Conservation (phyloP, 306 rosid species). For the Prinsepia uniflora region DNA sequence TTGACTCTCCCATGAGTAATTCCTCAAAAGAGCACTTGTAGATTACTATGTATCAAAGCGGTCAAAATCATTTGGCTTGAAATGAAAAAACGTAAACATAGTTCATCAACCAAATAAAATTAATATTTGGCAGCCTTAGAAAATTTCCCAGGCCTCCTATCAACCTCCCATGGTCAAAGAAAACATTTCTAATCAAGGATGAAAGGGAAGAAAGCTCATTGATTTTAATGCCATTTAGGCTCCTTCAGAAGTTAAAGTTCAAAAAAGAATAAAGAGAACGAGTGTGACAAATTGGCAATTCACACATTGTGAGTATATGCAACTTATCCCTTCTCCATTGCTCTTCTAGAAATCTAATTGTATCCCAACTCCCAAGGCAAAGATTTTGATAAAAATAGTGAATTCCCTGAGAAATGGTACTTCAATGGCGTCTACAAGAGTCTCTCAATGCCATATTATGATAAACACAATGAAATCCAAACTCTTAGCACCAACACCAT, state of each 20-base stretch:
- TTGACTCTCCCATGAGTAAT: background rate
- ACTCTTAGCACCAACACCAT: background rate
- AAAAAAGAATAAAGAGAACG: background rate
- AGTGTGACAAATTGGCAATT: background rate
- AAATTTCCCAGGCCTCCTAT: background rate
- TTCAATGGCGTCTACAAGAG: background rate
- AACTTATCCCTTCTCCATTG: background rate
- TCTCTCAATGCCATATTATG: background rate
- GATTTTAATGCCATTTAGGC: background rate
- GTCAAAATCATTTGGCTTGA: background rate
- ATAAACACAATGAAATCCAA: background rate
- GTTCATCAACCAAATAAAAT: background rate
- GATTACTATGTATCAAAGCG: background rate
- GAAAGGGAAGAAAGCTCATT: background rate
- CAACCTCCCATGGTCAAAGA: background rate
- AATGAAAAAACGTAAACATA: background rate
- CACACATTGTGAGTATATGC: background rate
- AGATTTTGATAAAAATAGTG: background rate
- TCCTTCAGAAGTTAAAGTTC: background rate
- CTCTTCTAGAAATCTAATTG: background rate
- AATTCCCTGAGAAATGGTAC: background rate
- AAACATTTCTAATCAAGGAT: background rate
- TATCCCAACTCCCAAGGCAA: background rate
- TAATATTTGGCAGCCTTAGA: background rate
- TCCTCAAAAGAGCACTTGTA: background rate